Percentiles rank a stretch among this genome's conserved stretches.
phyloP scores from a whole-genome alignment of 148 eudicot species.

The Drosera capensis region DNA sequence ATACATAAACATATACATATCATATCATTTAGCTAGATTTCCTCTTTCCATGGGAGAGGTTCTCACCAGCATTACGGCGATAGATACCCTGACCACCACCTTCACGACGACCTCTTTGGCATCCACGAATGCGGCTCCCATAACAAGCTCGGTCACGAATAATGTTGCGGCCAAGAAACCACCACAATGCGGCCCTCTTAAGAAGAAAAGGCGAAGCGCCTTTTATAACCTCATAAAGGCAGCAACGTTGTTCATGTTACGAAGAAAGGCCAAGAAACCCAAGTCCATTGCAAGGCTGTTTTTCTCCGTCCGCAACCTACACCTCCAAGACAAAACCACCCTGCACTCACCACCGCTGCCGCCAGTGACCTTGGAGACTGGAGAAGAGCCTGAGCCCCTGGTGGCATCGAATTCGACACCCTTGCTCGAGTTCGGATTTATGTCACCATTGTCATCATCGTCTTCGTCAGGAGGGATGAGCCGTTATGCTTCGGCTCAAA shows the following conservation, averaged over 20 bases:
- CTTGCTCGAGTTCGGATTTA: background rate
- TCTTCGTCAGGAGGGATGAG: constrained; percentile 23
- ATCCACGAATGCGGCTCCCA: no score
- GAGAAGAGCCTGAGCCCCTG: background rate
- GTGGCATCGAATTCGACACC: background rate
- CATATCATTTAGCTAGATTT: background rate
- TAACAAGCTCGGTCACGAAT: no score
- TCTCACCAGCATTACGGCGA: no score
- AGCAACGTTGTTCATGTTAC: constrained; percentile 2
- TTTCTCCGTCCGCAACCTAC: constrained; percentile 37
- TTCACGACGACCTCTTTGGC: no score
- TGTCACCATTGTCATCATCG: background rate
- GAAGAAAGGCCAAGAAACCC: constrained; percentile 1
- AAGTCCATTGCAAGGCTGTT: constrained; percentile 14
- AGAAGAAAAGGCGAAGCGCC: constrained; percentile 1
- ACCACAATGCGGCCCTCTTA: background rate
- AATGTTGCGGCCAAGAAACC: background rate
- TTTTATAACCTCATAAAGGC: background rate
- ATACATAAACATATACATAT: no score
- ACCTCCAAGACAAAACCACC: constrained; percentile 3
- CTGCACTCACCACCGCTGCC: constrained; percentile 7
- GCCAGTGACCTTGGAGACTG: background rate
- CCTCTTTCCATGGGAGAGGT: background rate
- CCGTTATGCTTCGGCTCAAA: constrained; percentile 29
- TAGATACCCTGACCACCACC: background rate